Percentiles rank a stretch among this genome's conserved stretches.
phyloP scores from a whole-genome alignment of 2,329 filamentous ascomycete genomes.

The Microdochium bolleyi region DNA sequence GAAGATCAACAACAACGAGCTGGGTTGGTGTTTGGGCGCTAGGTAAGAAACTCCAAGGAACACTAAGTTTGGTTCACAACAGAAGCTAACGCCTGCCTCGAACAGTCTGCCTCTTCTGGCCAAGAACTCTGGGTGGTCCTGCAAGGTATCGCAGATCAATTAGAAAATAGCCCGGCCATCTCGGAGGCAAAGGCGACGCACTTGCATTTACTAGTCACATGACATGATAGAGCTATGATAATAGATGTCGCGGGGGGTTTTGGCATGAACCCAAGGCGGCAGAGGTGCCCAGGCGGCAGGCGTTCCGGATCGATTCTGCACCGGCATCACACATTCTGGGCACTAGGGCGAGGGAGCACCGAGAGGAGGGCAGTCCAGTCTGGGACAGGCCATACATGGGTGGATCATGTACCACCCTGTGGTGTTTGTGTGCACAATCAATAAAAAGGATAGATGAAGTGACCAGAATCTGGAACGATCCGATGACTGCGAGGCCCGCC shows the following conservation, averaged over 20 bases:
- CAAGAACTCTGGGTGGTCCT: conserved; percentile 80
- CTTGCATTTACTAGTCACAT: neutral
- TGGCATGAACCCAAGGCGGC: neutral
- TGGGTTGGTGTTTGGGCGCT: conserved; percentile 96
- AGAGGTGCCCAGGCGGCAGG: neutral
- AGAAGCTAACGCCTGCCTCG: conserved; percentile 23
- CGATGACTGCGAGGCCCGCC: too few relatives aligned
- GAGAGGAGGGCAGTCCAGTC: too few relatives aligned
- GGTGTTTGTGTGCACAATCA: too few relatives aligned
- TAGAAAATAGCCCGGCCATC: conserved; percentile 22
- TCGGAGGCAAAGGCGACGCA: conserved; percentile 6
- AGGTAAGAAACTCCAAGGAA: conserved; percentile 54
- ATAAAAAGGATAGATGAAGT: too few relatives aligned
- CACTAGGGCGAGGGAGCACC: neutral
- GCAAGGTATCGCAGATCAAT: conserved; percentile 71
- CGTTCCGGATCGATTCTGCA: neutral
- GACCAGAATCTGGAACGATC: too few relatives aligned
- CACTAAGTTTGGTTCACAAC: conserved; percentile 1
- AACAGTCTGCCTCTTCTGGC: conserved; percentile 73
- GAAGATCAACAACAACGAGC: conserved; percentile 95
- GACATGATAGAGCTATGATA: neutral
- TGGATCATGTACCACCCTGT: too few relatives aligned
- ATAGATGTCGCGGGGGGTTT: neutral
- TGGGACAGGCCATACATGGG: neutral
- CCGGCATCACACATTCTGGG: neutral